These are phyloP conservation scores for Cunninghamia lanceolata DNA, from an alignment of 75 land plant genomes.

Conservation along the genomic window DNA sequence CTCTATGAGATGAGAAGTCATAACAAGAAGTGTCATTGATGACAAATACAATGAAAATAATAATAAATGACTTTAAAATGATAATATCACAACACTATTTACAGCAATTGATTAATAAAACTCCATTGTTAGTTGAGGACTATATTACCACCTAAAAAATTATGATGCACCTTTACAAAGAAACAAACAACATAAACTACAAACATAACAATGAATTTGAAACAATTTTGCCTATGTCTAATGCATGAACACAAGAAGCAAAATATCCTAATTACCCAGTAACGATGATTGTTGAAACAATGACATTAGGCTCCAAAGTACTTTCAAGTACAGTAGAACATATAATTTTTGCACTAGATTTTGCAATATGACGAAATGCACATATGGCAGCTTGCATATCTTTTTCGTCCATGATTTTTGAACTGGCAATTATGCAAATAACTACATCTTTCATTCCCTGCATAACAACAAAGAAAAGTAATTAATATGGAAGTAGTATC, in stretches of 20 bases:
- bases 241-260: not conserved
- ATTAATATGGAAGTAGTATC: not conserved
- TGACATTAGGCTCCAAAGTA: slow-evolving; percentile 41
- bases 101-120: not conserved
- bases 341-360: slow-evolving; percentile 30
- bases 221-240: not conserved
- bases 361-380: slow-evolving; percentile 32
- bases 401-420: slow-evolving; percentile 18
- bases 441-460: slow-evolving; percentile 51
- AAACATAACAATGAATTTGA: not conserved
- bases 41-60: too few relatives aligned
- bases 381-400: slow-evolving; percentile 36
- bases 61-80: not conserved
- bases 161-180: not conserved
- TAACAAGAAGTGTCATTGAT: too few relatives aligned
- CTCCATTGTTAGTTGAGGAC: too few relatives aligned
- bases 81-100: not conserved
- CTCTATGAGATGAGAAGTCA: too few relatives aligned
- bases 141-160: too few relatives aligned
- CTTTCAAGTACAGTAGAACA: slow-evolving; percentile 44
- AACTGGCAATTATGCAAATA: slow-evolving; percentile 46
- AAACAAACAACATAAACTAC: not conserved
- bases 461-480: not conserved
- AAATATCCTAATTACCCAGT: slow-evolving; percentile 33
- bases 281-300: slow-evolving; percentile 49